Percentiles rank a stretch among this genome's conserved stretches.
phyloP scores from a whole-genome alignment of 805 yeast species.

The Lipomyces sp. region DNA sequence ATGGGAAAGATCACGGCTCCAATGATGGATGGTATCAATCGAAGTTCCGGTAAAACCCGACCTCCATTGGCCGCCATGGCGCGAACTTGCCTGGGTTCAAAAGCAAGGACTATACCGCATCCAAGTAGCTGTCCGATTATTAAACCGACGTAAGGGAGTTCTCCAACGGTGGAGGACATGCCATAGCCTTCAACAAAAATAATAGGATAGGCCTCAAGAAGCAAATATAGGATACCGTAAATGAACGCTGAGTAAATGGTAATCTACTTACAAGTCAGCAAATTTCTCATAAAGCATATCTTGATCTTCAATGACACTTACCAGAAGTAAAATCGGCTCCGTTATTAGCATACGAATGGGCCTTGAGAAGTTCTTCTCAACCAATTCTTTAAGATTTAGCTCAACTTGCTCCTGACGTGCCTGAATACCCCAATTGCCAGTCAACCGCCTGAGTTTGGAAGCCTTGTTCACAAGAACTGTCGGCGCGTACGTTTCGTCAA shows the following conservation, averaged over 20 bases:
- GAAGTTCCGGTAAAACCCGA: constrained; percentile 73
- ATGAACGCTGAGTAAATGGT: constrained; percentile 77
- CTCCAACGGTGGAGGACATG: constrained; percentile 63
- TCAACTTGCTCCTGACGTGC: constrained; percentile 74
- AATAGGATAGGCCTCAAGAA: constrained; percentile 76
- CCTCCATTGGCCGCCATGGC: constrained; percentile 60
- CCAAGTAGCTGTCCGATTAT: constrained; percentile 70
- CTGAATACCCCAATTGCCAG: constrained; percentile 82
- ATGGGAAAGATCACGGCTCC: constrained; percentile 74
- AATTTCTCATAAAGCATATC: neutral
- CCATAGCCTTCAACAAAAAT: constrained; percentile 68
- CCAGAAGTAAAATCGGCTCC: constrained; percentile 70
- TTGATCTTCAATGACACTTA: constrained; percentile 37
- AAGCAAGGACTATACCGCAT: constrained; percentile 56
- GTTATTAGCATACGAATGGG: constrained; percentile 68
- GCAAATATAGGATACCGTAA: constrained; percentile 76
- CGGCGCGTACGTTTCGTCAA: constrained; percentile 75
- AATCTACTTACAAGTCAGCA: constrained; percentile 42
- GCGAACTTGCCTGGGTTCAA: constrained; percentile 59
- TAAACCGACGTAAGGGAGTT: constrained; percentile 80
- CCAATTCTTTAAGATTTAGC: constrained; percentile 61
- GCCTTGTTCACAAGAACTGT: constrained; percentile 68
- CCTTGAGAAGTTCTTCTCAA: constrained; percentile 65
- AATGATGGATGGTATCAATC: constrained; percentile 74
- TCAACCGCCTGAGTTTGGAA: constrained; percentile 60